Percentiles rank a stretch among this genome's conserved stretches.
Evolutionary conservation across 768 basidiomycete genomes (phyloP).

Genomic region (Mrakia frigida): DNA sequence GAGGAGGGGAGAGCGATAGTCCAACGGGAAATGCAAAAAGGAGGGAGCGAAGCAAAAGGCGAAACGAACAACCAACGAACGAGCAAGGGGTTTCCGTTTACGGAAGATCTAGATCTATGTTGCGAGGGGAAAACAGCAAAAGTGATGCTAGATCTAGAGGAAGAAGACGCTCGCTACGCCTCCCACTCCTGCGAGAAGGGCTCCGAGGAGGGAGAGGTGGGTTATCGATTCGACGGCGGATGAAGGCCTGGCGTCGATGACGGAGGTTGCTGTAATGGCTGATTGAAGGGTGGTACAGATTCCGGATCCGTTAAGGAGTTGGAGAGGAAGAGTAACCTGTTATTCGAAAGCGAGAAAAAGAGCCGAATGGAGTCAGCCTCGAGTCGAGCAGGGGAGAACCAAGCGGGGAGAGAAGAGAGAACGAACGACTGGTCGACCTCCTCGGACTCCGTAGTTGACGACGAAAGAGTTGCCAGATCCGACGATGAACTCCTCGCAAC

Average conservation of each 20-base stretch:
- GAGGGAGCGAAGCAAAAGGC: no score
- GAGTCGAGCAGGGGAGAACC: no score
- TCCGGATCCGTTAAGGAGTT: conserved; percentile 24
- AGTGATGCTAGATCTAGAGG: background rate
- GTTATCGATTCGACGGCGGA: background rate
- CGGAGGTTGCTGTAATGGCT: background rate
- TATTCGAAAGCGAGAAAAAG: background rate
- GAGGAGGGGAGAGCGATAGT: no score
- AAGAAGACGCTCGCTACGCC: background rate
- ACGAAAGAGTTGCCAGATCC: conserved; percentile 61
- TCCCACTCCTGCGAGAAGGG: background rate
- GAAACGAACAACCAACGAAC: no score
- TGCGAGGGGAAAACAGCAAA: no score
- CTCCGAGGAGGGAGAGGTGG: background rate
- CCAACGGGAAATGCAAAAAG: no score
- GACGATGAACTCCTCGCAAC: conserved; percentile 63
- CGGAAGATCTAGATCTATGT: no score
- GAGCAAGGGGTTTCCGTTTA: no score
- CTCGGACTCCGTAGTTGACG: conserved; percentile 51
- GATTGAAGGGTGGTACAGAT: conserved; percentile 18
- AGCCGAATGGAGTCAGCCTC: background rate
- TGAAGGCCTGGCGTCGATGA: background rate
- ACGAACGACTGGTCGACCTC: conserved; percentile 31
- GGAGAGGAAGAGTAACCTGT: conserved; percentile 21
- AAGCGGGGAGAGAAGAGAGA: background rate